Percentiles rank a stretch among this genome's conserved stretches.
phyloP scores from a whole-genome alignment of 208 protist genomes.

The Phytomonas sp. region DNA sequence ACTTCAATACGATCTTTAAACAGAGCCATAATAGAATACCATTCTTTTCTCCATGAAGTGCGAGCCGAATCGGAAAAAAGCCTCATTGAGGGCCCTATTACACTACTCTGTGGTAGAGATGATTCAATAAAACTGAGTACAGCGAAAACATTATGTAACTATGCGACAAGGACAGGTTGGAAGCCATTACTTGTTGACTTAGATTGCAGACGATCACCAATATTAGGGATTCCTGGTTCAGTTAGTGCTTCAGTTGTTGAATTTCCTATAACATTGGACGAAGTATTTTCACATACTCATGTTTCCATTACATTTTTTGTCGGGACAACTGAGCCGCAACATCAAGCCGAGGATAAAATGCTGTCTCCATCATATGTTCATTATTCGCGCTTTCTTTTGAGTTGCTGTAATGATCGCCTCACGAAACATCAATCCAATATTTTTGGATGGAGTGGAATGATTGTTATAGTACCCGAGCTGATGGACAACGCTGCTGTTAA shows the following conservation, averaged over 20 bases:
- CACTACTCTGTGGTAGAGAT: constrained; percentile 60
- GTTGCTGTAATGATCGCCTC: constrained; percentile 27
- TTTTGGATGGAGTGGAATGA: constrained; percentile 57
- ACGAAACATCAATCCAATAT: constrained; percentile 35
- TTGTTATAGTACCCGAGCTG: constrained; percentile 67
- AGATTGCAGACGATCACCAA: constrained; percentile 44
- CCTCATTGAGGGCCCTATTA: constrained; percentile 37
- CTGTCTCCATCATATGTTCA: constrained; percentile 59
- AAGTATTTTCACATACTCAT: constrained; percentile 37
- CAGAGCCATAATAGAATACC: constrained; percentile 71
- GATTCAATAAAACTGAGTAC: constrained; percentile 32
- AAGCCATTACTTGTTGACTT: constrained; percentile 67
- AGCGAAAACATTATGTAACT: constrained; percentile 59
- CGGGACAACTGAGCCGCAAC: constrained; percentile 52
- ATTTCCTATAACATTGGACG: constrained; percentile 58
- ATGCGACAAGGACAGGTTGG: constrained; percentile 70
- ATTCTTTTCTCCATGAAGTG: constrained; percentile 57
- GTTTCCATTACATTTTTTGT: constrained; percentile 69
- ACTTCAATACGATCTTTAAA: constrained; percentile 36
- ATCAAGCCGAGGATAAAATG: constrained; percentile 21
- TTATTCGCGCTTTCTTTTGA: constrained; percentile 31
- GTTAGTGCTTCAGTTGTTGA: constrained; percentile 61
- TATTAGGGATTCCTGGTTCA: constrained; percentile 52
- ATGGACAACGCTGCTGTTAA: constrained; percentile 42
- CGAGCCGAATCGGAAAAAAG: constrained; percentile 35